Evolutionary conservation across 306 rosid genomes (phyloP).

Genomic region (Carpinus viminea): DNA sequence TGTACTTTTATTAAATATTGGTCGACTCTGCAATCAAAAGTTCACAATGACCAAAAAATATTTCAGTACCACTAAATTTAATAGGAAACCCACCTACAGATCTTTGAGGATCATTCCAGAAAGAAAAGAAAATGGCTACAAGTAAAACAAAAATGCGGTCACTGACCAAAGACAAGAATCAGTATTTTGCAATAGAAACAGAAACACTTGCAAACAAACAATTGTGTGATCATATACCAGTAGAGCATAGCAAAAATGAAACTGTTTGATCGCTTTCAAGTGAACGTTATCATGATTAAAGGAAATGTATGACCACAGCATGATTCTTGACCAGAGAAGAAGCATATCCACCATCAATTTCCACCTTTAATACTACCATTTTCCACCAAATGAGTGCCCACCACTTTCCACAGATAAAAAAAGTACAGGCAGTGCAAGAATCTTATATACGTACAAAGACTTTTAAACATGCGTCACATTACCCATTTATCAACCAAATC

Average conservation of each 20-base stretch:
- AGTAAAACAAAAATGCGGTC: neutral
- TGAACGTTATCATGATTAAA: neutral
- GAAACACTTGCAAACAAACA: neutral
- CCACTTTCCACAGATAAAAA: neutral
- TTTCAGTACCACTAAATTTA: neutral
- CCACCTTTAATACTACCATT: neutral
- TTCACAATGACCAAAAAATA: slow-evolving; percentile 7
- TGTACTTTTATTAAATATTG: slow-evolving; percentile 90
- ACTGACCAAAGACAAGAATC: neutral
- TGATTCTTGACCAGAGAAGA: neutral
- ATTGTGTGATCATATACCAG: neutral
- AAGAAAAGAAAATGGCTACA: neutral
- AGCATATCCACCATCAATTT: neutral
- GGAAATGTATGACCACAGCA: too few species aligned
- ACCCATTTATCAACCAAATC: slow-evolving; percentile 98
- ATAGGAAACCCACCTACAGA: neutral
- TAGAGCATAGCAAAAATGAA: neutral
- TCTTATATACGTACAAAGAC: neutral
- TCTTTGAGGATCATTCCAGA: neutral
- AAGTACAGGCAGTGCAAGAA: neutral
- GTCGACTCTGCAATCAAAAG: slow-evolving; percentile 76
- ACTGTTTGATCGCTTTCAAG: neutral
- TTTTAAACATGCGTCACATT: slow-evolving; percentile 22
- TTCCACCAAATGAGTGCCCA: neutral
- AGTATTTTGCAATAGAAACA: neutral